These are phyloP conservation scores for Corchorus olitorius DNA, from an alignment of 345 rosid genomes.

Conservation along the genomic window DNA sequence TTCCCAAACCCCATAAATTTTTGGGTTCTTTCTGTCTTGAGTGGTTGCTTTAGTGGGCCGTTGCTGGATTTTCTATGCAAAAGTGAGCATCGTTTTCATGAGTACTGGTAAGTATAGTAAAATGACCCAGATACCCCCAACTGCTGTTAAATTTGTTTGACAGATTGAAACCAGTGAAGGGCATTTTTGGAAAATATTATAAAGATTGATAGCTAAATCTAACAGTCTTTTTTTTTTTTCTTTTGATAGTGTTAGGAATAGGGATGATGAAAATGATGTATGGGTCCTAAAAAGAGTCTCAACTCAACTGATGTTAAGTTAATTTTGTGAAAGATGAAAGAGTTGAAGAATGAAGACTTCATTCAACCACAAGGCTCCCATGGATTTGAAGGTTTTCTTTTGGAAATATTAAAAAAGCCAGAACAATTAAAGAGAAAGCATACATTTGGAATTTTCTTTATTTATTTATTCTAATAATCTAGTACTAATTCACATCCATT, in stretches of 20 bases:
- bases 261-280: conserved; percentile 22
- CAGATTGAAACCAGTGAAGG: background rate
- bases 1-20: background rate
- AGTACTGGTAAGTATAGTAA: background rate
- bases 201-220: background rate
- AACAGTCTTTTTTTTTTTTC: background rate
- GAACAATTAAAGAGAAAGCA: background rate
- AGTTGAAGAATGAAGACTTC: too few species aligned
- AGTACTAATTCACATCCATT: background rate
- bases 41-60: conserved; percentile 30
- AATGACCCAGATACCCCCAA: conserved; percentile 30
- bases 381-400: background rate
- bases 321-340: background rate
- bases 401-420: background rate
- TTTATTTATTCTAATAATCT: background rate
- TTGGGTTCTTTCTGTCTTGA: conserved; percentile 4
- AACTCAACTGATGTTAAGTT: background rate
- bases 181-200: background rate
- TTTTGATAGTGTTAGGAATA: background rate
- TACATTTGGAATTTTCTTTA: background rate
- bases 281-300: background rate
- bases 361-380: background rate
- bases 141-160: too few species aligned
- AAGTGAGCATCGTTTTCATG: conserved; percentile 23
- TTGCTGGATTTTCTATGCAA: conserved; percentile 32